Evolutionary conservation across 495 filamentous ascomycete genomes (phyloP).

Genomic region (Tuber umbilicatum): DNA sequence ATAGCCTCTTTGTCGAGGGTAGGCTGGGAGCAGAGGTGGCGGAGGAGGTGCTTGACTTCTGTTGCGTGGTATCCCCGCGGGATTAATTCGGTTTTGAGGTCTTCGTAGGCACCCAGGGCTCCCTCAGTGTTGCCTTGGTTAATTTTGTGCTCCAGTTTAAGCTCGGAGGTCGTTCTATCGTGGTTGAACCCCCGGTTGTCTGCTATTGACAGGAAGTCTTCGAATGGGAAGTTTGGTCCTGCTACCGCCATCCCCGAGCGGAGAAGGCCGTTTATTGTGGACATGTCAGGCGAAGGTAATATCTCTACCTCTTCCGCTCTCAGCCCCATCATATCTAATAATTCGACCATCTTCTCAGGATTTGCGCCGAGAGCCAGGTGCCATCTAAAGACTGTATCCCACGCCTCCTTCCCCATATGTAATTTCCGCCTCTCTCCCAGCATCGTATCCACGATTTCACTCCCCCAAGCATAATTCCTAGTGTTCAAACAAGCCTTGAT

Average conservation of each 20-base stretch:
- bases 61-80: constrained; percentile 25
- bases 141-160: constrained; percentile 70
- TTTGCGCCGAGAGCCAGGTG: constrained; percentile 61
- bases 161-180: constrained; percentile 58
- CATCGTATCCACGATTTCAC: constrained; percentile 56
- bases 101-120: constrained; percentile 57
- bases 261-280: constrained; percentile 69
- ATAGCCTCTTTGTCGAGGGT: constrained; percentile 58
- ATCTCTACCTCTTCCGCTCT: constrained; percentile 23
- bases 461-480: constrained; percentile 57
- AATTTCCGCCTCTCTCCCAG: constrained; percentile 48
- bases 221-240: constrained; percentile 51
- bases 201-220: constrained; percentile 62
- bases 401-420: constrained; percentile 55
- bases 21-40: constrained; percentile 57
- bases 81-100: constrained; percentile 44
- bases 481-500: constrained; percentile 55
- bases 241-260: constrained; percentile 30
- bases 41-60: constrained; percentile 46
- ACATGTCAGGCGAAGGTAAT: constrained; percentile 51
- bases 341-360: constrained; percentile 61
- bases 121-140: constrained; percentile 61
- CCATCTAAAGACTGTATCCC: constrained; percentile 70
- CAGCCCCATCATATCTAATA: constrained; percentile 57
- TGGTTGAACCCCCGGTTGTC: constrained; percentile 57